Conservation (phyloP, 1,284 basidiomycete genomes). For the Trichosporon sp. region DNA sequence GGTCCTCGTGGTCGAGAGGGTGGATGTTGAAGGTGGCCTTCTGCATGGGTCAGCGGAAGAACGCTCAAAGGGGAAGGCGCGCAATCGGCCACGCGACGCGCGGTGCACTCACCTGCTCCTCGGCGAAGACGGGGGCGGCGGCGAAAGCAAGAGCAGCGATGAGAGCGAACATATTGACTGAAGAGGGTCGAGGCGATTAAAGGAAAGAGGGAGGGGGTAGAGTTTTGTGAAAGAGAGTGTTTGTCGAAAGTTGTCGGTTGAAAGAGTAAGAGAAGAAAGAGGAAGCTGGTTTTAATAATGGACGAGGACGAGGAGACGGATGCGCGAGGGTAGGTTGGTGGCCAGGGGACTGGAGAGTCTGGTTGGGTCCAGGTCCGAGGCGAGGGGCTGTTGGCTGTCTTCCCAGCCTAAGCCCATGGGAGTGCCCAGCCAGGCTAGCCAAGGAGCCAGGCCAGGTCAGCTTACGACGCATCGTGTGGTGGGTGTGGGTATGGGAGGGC, state of each 20-base stretch:
- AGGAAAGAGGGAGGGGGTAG: constrained; percentile 1
- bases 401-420: neutral
- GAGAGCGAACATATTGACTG: constrained; percentile 25
- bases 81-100: neutral
- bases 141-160: constrained; percentile 25
- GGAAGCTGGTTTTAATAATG: neutral
- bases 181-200: neutral
- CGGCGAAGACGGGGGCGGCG: constrained; percentile 27
- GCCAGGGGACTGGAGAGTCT: neutral
- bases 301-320: constrained; percentile 1
- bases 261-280: constrained; percentile 6
- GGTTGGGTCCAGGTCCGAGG: neutral
- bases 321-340: neutral
- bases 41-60: neutral
- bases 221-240: constrained; percentile 18
- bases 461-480: neutral
- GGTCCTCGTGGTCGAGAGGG: constrained; percentile 37
- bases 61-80: neutral
- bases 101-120: constrained; percentile 26
- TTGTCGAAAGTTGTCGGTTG: constrained; percentile 9
- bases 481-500: neutral
- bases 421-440: neutral
- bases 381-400: too few relatives aligned
- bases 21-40: constrained; percentile 34
- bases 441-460: neutral